Evolutionary conservation across 768 basidiomycete species (phyloP), one percentile per base, ranked within the genome.

Genomic region (Lenzites betulinus): DNA sequence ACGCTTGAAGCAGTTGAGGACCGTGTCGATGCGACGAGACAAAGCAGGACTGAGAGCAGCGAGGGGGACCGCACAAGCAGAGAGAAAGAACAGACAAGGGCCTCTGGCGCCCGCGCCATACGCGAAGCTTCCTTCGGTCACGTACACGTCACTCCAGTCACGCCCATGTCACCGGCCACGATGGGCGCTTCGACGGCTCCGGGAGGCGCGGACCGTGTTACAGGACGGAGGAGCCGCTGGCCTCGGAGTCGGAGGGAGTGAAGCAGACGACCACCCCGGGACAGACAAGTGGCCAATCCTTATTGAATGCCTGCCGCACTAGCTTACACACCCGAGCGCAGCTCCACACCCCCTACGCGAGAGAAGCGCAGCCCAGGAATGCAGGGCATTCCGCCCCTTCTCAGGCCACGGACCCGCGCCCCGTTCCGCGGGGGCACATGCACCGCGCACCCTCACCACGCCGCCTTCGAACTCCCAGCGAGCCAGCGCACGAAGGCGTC

Each of bases 401-500:
- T 50, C 56, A 58, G 22, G 56, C 8, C 28, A 43, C 56, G 48
- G 56, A 58, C 38, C 56, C 56, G 56, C 56, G 11, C 30, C 25
- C 48, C 48, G 48, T 39, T 36, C 39, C 56, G 48, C 48, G 15
- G 33, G 55, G 50, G 56, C 56, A 58, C 56, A 58, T 58, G 56
- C 7, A 51, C 56, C 41, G 20, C 39, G 2, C 12, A 38, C n/a
- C 55, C 54, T 55, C 54, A 55, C 54, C 26, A 15, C 43, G 30
- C 54, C 9, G 15, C 12, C 46, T 47, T 56, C 36, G 50, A 48
- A 8, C 59, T 60, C 42, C 58, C 51, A 47, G 46, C 28, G 12
- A 67, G 38, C 68, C 68, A 69, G 15, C 39, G n/a, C 54, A 68
- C 26, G 60, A 69, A 69, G 12, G 39, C 60, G 15, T 35, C 35